phyloP scores from a whole-genome alignment of 495 filamentous ascomycete genomes.

The Thozetella sp. region DNA sequence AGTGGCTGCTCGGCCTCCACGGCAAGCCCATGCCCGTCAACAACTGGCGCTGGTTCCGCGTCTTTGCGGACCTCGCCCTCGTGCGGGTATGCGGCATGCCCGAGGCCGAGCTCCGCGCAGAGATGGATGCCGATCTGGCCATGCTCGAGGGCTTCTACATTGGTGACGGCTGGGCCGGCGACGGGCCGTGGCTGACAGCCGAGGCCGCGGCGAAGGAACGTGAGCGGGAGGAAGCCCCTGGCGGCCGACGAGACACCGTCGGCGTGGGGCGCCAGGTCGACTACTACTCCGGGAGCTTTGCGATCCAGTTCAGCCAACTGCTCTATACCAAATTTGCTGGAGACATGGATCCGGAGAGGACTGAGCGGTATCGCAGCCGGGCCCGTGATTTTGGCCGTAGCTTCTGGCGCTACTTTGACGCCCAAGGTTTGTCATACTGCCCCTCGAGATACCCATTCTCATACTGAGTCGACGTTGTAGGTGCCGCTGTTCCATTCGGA shows the following conservation, averaged over 20 bases:
- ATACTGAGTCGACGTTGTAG: slow-evolving; percentile 9
- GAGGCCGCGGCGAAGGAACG: not conserved
- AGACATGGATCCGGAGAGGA: slow-evolving; percentile 50
- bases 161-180: slow-evolving; percentile 60
- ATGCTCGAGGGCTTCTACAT: slow-evolving; percentile 64
- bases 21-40: slow-evolving; percentile 36
- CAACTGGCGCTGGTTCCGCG: slow-evolving; percentile 59
- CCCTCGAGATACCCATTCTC: not conserved
- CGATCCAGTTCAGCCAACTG: slow-evolving; percentile 61
- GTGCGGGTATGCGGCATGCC: slow-evolving; percentile 48
- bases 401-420: slow-evolving; percentile 61
- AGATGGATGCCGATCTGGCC: slow-evolving; percentile 55
- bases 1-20: slow-evolving; percentile 58
- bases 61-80: slow-evolving; percentile 63
- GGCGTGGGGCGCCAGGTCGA: slow-evolving; percentile 57
- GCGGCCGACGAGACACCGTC: slow-evolving; percentile 25
- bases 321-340: slow-evolving; percentile 56
- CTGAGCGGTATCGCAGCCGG: slow-evolving; percentile 50
- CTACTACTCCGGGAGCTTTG: slow-evolving; percentile 65
- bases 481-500: slow-evolving; percentile 59
- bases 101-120: slow-evolving; percentile 32
- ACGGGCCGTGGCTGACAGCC: slow-evolving; percentile 34
- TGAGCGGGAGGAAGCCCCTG: not conserved
- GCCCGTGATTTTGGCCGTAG: slow-evolving; percentile 52
- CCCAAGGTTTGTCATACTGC: slow-evolving; percentile 32